Evolutionary conservation across 257 asterid genomes (phyloP).

Genomic region (Solanum etuberosum): DNA sequence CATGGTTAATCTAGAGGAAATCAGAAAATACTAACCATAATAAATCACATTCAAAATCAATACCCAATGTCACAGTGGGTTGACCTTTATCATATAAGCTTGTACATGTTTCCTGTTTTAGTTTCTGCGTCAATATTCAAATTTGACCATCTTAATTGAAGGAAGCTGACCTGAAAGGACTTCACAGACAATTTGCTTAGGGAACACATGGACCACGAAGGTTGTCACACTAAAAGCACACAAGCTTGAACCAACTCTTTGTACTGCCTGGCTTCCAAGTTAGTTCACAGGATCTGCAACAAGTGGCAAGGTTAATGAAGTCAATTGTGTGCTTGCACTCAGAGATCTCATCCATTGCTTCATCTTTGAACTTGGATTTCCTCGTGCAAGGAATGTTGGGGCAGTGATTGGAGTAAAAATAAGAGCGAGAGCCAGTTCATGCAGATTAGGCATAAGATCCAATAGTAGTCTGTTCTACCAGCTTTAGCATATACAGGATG

Average conservation of each 20-base stretch:
- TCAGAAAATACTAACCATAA: neutral
- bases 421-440: neutral
- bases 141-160: conserved; percentile 8
- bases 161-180: conserved; percentile 53
- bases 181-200: conserved; percentile 41
- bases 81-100: neutral
- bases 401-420: neutral
- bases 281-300: conserved; percentile 61
- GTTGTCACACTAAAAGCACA: conserved; percentile 49
- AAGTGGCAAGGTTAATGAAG: conserved; percentile 20
- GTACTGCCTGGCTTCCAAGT: conserved; percentile 32
- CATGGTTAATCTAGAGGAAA: neutral
- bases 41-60: neutral
- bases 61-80: neutral
- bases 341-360: conserved; percentile 77
- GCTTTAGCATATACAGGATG: neutral
- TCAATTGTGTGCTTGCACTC: conserved; percentile 52
- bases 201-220: conserved; percentile 26
- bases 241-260: conserved; percentile 42
- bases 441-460: neutral
- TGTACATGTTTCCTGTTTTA: neutral
- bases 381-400: conserved; percentile 46
- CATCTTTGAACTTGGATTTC: conserved; percentile 53
- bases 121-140: neutral
- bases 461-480: neutral